A percentile compares a stretch with the other conserved stretches of the same genome.
Evolutionary conservation across 768 basidiomycete genomes (phyloP).

Genomic region (Epithele typhae): DNA sequence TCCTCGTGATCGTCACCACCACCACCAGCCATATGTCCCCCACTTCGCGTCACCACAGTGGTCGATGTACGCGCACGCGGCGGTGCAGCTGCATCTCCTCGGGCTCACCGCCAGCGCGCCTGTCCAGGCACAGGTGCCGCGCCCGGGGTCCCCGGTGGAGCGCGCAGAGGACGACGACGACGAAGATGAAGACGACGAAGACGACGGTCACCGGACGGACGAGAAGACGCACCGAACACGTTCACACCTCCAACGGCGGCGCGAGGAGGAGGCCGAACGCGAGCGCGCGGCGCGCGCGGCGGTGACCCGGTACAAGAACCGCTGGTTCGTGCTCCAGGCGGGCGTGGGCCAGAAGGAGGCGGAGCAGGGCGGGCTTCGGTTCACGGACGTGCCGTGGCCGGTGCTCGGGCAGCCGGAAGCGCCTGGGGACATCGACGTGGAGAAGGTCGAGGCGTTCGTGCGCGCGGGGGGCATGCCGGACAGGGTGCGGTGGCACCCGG

Average conservation of each 20-base stretch:
- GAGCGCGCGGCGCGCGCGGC: too few relatives aligned
- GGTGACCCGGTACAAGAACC: constrained; percentile 61
- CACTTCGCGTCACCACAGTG: too few relatives aligned
- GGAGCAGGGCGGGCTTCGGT: constrained; percentile 45
- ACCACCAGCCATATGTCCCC: too few relatives aligned
- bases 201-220: too few relatives aligned
- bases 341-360: too few relatives aligned
- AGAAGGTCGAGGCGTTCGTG: constrained; percentile 56
- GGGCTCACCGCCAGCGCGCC: too few relatives aligned
- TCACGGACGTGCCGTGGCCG: constrained; percentile 74
- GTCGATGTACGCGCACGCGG: neutral
- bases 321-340: constrained; percentile 58
- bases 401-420: constrained; percentile 37
- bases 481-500: constrained; percentile 77
- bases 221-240: too few relatives aligned
- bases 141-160: constrained; percentile 21
- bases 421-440: constrained; percentile 47
- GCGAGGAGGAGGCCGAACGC: too few relatives aligned
- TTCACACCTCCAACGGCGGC: too few relatives aligned
- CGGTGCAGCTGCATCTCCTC: constrained; percentile 9
- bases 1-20: too few relatives aligned
- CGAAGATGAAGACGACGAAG: constrained; percentile 34
- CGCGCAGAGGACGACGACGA: constrained; percentile 36
- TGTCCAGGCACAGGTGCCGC: too few relatives aligned
- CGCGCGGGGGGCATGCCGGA: constrained; percentile 61